phyloP scores from a whole-genome alignment of 163 green algal species.

The Scenedesmus sp. region DNA sequence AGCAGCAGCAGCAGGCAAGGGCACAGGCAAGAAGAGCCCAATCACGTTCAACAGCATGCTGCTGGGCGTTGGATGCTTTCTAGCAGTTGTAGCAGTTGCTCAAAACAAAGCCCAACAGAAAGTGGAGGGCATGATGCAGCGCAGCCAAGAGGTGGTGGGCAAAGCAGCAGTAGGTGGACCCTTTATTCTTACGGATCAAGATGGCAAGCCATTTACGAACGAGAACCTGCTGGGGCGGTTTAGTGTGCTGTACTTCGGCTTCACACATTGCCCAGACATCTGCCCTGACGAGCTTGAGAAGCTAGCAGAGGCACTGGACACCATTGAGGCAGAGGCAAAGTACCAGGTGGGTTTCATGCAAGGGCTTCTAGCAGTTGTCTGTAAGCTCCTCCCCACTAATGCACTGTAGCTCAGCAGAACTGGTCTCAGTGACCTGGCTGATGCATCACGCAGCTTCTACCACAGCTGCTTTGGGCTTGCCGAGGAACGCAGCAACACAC shows the following conservation, averaged over 20 bases:
- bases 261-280: slow-evolving; percentile 99
- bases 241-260: slow-evolving; percentile 98
- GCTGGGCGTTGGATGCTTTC: slow-evolving; percentile 40
- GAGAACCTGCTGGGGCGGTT: slow-evolving; percentile 91
- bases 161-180: slow-evolving; percentile 93
- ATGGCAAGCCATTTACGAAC: slow-evolving; percentile 88
- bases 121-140: slow-evolving; percentile 57
- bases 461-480: no score
- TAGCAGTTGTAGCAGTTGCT: slow-evolving; percentile 52
- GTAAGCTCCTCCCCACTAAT: no score
- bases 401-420: no score
- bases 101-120: slow-evolving; percentile 53
- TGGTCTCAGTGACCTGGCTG: no score
- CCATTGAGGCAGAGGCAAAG: slow-evolving; percentile 67
- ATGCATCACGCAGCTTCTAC: no score
- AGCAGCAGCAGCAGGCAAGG: neutral
- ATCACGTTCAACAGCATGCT: slow-evolving; percentile 58
- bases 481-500: no score
- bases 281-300: slow-evolving; percentile 99
- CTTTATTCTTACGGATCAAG: slow-evolving; percentile 90
- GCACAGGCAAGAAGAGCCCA: slow-evolving; percentile 42
- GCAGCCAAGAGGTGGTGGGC: slow-evolving; percentile 79
- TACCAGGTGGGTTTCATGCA: slow-evolving; percentile 22
- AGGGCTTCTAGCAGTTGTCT: neutral
- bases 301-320: slow-evolving; percentile 86